Conservation (phyloP, 345 rosid genomes). For the Hypericum androsaemum region DNA sequence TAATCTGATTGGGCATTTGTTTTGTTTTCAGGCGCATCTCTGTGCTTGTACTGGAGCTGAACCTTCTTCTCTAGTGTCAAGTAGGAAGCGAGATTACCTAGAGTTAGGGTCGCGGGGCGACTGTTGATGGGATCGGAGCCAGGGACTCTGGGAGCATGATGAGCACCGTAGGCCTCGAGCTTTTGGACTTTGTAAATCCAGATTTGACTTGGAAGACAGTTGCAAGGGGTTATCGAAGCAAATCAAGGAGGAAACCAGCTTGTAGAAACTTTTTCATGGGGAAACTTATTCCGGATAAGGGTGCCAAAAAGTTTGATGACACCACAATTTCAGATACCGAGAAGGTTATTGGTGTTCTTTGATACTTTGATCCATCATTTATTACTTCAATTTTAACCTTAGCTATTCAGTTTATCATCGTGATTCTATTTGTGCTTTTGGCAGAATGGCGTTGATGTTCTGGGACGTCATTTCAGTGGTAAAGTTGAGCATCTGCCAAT, state of each 20-base stretch:
- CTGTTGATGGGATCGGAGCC: conserved; percentile 23
- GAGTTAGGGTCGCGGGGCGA: conserved; percentile 13
- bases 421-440: conserved; percentile 6
- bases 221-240: conserved; percentile 39
- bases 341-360: conserved; percentile 27
- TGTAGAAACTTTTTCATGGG: conserved; percentile 15
- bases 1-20: neutral
- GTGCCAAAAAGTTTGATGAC: conserved; percentile 10
- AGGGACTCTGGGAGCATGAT: conserved; percentile 19
- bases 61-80: conserved; percentile 12
- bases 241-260: conserved; percentile 28
- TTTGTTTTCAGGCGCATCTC: conserved; percentile 12
- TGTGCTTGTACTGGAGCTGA: conserved; percentile 16
- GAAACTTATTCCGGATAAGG: conserved; percentile 17
- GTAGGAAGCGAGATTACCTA: conserved; percentile 17
- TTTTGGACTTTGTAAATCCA: conserved; percentile 32
- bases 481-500: conserved; percentile 37
- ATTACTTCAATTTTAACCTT: neutral
- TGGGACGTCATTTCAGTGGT: conserved; percentile 37
- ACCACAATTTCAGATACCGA: conserved; percentile 32
- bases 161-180: conserved; percentile 37
- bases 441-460: conserved; percentile 49
- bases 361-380: conserved; percentile 8
- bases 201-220: conserved; percentile 42
- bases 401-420: conserved; percentile 1